These are phyloP conservation scores for Aspergillus fijiensis DNA, from an alignment of 2,329 filamentous ascomycete species.

Conservation along the genomic window DNA sequence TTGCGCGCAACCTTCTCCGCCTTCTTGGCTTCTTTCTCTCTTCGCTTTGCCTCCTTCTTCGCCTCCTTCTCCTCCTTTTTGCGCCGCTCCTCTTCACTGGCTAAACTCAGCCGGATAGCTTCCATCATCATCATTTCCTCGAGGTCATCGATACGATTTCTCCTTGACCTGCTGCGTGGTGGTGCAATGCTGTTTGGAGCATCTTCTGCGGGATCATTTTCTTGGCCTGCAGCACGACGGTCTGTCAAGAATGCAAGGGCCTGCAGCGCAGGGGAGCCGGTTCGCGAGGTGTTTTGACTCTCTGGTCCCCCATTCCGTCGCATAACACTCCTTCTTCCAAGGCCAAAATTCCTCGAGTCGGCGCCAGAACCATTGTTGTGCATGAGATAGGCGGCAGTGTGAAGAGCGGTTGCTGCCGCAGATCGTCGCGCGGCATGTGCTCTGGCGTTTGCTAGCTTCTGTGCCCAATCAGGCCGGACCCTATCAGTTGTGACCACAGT, in stretches of 20 bases:
- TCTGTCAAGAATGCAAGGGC: slow-evolving; percentile 50
- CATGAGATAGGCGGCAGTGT: slow-evolving; percentile 92
- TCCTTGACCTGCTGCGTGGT: slow-evolving; percentile 54
- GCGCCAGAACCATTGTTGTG: slow-evolving; percentile 49
- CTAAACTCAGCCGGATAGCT: slow-evolving; percentile 86
- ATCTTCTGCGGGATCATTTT: slow-evolving; percentile 40
- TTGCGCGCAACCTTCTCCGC: slow-evolving; percentile 68
- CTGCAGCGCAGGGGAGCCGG: slow-evolving; percentile 43
- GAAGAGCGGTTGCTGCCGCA: slow-evolving; percentile 88
- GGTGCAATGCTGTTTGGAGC: slow-evolving; percentile 36
- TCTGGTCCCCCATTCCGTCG: slow-evolving; percentile 41
- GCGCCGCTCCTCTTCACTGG: slow-evolving; percentile 88
- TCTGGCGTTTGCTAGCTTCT: slow-evolving; percentile 80
- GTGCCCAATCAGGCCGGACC: slow-evolving; percentile 90
- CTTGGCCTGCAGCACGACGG: slow-evolving; percentile 36
- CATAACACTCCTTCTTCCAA: slow-evolving; percentile 56
- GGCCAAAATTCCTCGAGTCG: slow-evolving; percentile 54
- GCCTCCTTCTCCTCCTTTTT: slow-evolving; percentile 78
- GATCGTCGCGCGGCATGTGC: slow-evolving; percentile 82
- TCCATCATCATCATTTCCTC: slow-evolving; percentile 99
- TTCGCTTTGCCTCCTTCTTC: slow-evolving; percentile 79
- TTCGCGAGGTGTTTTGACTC: slow-evolving; percentile 34
- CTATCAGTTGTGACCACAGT: slow-evolving; percentile 89
- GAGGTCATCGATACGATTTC: slow-evolving; percentile 75
- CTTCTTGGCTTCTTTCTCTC: slow-evolving; percentile 81